Evolutionary conservation across 1,284 basidiomycete genomes (phyloP).

Genomic region (Neotropicomus parvogracilis): DNA sequence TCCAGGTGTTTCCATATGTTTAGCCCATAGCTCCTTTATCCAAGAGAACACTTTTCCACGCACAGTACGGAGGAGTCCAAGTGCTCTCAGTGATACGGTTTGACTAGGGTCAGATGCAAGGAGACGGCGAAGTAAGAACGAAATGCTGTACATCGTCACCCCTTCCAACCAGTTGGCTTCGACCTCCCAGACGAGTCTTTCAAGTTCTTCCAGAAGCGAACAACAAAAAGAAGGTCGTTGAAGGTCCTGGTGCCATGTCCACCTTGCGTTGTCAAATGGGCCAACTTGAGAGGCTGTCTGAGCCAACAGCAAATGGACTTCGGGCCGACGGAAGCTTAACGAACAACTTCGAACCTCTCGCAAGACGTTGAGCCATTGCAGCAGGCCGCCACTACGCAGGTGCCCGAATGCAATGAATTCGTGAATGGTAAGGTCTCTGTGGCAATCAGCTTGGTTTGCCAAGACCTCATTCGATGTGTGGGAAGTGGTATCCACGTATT

Average conservation of each 20-base stretch:
- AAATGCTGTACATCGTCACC: constrained; percentile 11
- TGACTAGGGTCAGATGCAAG: neutral
- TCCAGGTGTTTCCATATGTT: neutral
- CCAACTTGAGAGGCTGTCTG: constrained; percentile 30
- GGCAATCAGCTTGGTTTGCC: neutral
- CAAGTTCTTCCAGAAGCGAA: constrained; percentile 37
- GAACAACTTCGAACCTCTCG: constrained; percentile 37
- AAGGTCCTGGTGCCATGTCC: constrained; percentile 38
- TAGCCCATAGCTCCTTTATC: neutral
- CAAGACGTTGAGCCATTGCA: constrained; percentile 51
- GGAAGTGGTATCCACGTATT: constrained; percentile 34
- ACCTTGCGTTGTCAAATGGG: constrained; percentile 14
- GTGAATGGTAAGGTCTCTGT: constrained; percentile 34
- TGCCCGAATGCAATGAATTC: constrained; percentile 43
- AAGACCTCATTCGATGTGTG: constrained; percentile 41
- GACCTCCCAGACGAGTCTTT: neutral
- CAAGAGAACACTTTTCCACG: neutral
- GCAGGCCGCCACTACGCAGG: constrained; percentile 39
- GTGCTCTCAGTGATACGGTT: neutral
- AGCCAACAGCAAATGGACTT: constrained; percentile 28
- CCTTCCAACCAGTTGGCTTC: constrained; percentile 5
- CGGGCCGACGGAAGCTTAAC: constrained; percentile 37
- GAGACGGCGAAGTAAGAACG: constrained; percentile 10
- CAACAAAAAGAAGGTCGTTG: constrained; percentile 32
- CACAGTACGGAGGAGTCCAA: neutral